Evolutionary conservation across 805 yeast genomes (phyloP).

Genomic region (Candida rishiriensis): DNA sequence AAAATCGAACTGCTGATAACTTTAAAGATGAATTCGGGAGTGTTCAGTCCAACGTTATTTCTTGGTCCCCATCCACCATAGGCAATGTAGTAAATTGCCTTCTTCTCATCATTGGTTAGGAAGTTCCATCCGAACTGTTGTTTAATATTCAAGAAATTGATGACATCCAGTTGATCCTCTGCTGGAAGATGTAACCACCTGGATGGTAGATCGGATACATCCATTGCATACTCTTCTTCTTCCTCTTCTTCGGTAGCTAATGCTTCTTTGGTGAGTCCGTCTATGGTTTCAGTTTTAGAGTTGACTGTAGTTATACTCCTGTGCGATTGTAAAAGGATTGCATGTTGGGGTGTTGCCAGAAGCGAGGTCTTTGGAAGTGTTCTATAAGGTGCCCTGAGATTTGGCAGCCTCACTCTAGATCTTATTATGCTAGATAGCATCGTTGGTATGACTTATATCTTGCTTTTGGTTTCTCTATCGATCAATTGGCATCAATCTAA

Average conservation of each 20-base stretch:
- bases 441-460: too few species aligned
- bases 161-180: constrained; percentile 33
- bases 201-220: constrained; percentile 26
- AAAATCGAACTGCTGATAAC: constrained; percentile 29
- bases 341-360: too few species aligned
- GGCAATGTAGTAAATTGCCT: constrained; percentile 53
- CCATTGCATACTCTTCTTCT: constrained; percentile 27
- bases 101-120: constrained; percentile 48
- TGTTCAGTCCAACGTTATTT: constrained; percentile 24
- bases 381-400: too few species aligned
- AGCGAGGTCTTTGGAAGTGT: too few species aligned
- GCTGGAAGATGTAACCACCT: constrained; percentile 31
- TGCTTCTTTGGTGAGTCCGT: background rate
- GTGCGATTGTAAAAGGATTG: too few species aligned
- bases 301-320: too few species aligned
- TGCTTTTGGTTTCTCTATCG: too few species aligned
- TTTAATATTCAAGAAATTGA: constrained; percentile 32
- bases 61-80: constrained; percentile 66
- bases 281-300: too few species aligned
- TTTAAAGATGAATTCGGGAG: constrained; percentile 31
- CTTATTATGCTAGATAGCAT: too few species aligned
- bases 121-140: constrained; percentile 35
- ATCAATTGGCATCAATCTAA: too few species aligned
- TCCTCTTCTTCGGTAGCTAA: constrained; percentile 4
- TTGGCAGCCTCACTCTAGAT: too few species aligned